Evolutionary conservation across 345 rosid genomes (phyloP), one percentile per base, ranked within the genome.

Genomic region (Gossypium mustelinum): DNA sequence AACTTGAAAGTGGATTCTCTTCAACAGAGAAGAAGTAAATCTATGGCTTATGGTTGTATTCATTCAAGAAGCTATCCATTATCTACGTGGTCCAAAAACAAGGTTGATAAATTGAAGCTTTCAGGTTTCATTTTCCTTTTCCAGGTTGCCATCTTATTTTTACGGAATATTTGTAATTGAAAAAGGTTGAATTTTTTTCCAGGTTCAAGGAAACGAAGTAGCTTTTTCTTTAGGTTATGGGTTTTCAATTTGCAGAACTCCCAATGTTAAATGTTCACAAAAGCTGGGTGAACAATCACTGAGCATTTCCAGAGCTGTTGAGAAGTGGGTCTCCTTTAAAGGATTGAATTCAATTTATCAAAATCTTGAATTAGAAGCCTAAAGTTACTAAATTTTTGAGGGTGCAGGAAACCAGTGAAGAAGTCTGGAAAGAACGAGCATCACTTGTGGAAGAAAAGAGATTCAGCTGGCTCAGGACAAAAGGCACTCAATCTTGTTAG

Each of bases 391-490:
- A 65, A 9, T 4, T 39, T 54, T 64, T 41, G 20, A 72, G 55
- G 14, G 11, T 80, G 75, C 82, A 89, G 93, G 71, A 86, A 79
- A 70, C 73, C 64, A 22, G 61, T 78, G 66, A 84, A 76, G 80
- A 89, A 89, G 56, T 81, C 56, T 11, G 84, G 87, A 70, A 87
- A 83, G 79, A 79, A 45, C 76, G 89, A 86, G 77, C 91, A 86
- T 5, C 97, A 87, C 75, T 80, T 89, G 81, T 92, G 95, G 97
- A 86, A 86, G 88, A 92, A 83, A 81, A 88, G 85, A 75, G 95
- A 94, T 59, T 84, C 97, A 29, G 81, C 94, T 79, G 90, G 92
- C 7, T 88, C 97, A 50, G 95, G 98, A 12, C 83, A 82, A 59
- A 92, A 94, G 82, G 97, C 97, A 29, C 79, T 82, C 45, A 84